Base-by-base conservation (phyloP, 2,329 filamentous ascomycete species). In the Cyphellophora attinorum region DNA sequence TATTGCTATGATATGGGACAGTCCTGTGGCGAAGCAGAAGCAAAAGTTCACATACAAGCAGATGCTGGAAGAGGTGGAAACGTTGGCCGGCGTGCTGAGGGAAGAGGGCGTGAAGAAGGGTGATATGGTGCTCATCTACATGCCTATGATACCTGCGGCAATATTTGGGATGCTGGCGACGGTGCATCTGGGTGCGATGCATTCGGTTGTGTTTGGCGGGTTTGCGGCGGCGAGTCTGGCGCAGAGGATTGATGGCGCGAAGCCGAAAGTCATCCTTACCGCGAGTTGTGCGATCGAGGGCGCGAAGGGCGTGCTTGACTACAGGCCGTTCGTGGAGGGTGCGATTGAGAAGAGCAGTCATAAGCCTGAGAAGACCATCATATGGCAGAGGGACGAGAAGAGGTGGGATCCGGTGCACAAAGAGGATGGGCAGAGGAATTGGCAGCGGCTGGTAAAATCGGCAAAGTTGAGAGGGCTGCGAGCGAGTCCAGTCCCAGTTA, bases 121-220 rank as follows among this genome's bases (percentile, higher is more conserved):
- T 2, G 84, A 95, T 62, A 81, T 91, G 1, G 85, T 95, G 5
- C 70, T 95, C 44, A 74, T 95, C 17, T 96, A 95, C 59, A 94
- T 95, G 88, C 88, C 88, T 35, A 95, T 95, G 88, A 85, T 95
- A 28, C 88, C 89, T 1, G 79, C 85, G 0, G 83, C 86, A 2
- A 57, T 94, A n/a, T 76, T 93, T 42, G 88, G 82, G 6, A 85
- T 91, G 45, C 74, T 95, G 3, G 86, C 89, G 15, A 74, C 82
- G 39, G 77, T 77, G 41, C 76, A 86, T 6, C 67, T 95, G 1
- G 89, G 88, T 8, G 89, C 86, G 11, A 76, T 95, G 34, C 89
- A 96, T 54, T 79, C 84, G 3, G 85, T 93, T 4, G 89, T 96
- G 3, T 95, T 95, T 58, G 89, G 89, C 27, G 88, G 89, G 0